Evolutionary conservation across 2,329 filamentous ascomycete species (phyloP).

Genomic region (Phaeoacremonium minimum): DNA sequence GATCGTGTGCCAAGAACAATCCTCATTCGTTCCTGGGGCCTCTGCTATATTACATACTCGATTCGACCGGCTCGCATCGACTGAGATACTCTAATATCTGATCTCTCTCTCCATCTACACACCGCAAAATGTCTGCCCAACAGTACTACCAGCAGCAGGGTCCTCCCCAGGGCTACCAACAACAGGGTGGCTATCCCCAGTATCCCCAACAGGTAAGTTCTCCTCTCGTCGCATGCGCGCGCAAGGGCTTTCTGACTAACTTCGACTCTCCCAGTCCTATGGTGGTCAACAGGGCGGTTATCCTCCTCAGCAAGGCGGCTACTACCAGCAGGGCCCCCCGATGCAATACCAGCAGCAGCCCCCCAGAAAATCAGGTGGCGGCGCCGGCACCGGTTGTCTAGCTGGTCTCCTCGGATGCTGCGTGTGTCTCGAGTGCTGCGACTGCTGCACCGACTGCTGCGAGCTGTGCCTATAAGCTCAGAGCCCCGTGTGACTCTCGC

Average conservation of each 20-base stretch:
- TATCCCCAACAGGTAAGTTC: slow-evolving; percentile 38
- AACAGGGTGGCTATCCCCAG: slow-evolving; percentile 28
- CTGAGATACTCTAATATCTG: too few species aligned
- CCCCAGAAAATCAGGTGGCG: slow-evolving; percentile 24
- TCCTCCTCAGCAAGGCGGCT: slow-evolving; percentile 27
- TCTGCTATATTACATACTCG: too few species aligned
- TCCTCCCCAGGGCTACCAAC: slow-evolving; percentile 19
- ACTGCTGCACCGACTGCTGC: slow-evolving; percentile 41
- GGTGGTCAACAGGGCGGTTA: slow-evolving; percentile 15
- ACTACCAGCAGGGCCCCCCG: slow-evolving; percentile 37
- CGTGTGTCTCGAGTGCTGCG: slow-evolving; percentile 43
- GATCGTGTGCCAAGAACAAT: too few species aligned
- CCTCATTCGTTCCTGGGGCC: too few species aligned
- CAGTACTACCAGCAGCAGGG: slow-evolving; percentile 30
- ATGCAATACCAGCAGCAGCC: slow-evolving; percentile 43
- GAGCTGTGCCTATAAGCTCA: slow-evolving; percentile 30
- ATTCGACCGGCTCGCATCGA: too few species aligned
- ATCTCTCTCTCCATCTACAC: too few species aligned
- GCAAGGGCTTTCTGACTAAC: too few species aligned
- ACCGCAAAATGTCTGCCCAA: slow-evolving; percentile 28
- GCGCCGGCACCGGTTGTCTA: slow-evolving; percentile 36
- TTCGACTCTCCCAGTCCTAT: slow-evolving; percentile 32
- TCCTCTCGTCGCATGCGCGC: too few species aligned
- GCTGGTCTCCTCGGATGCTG: slow-evolving; percentile 46
- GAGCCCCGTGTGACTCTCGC: too few species aligned